Evolutionary conservation across 2,329 filamentous ascomycete species (phyloP).

Genomic region (Paracamarosporium sp.): DNA sequence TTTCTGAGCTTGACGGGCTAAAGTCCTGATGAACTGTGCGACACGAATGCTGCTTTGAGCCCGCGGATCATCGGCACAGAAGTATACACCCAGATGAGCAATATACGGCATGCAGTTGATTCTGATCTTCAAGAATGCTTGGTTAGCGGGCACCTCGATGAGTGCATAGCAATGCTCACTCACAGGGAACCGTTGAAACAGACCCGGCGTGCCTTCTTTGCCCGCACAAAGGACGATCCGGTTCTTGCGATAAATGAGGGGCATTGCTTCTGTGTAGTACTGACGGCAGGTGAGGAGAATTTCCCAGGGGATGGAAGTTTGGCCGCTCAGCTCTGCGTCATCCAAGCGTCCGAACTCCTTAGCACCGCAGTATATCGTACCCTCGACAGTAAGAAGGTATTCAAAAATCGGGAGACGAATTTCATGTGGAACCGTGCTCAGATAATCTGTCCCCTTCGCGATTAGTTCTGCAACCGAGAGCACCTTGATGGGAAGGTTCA

Average conservation of each 20-base stretch:
- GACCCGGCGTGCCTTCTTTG: conserved; percentile 11
- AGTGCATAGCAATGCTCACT: neutral
- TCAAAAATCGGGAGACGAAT: conserved; percentile 27
- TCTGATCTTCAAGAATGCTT: neutral
- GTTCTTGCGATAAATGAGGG: conserved; percentile 25
- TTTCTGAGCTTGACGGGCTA: conserved; percentile 11
- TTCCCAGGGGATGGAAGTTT: conserved; percentile 18
- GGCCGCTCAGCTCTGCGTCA: conserved; percentile 13
- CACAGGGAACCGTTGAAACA: conserved; percentile 24
- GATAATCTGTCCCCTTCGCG: neutral
- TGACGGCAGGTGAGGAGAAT: conserved; percentile 25
- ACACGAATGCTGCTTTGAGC: conserved; percentile 13
- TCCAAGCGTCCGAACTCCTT: conserved; percentile 17
- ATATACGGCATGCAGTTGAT: conserved; percentile 18
- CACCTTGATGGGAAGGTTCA: neutral
- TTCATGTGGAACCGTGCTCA: conserved; percentile 17
- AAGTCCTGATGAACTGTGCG: conserved; percentile 21
- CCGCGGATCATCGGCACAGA: conserved; percentile 16
- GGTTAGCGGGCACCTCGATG: neutral
- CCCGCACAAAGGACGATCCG: conserved; percentile 25
- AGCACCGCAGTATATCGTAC: conserved; percentile 17
- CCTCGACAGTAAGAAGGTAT: conserved; percentile 16
- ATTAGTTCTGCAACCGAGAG: neutral
- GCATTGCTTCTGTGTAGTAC: conserved; percentile 23
- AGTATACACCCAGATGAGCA: conserved; percentile 20